Evolutionary conservation across 345 rosid species (phyloP).

Genomic region (Cochlearia excelsa): DNA sequence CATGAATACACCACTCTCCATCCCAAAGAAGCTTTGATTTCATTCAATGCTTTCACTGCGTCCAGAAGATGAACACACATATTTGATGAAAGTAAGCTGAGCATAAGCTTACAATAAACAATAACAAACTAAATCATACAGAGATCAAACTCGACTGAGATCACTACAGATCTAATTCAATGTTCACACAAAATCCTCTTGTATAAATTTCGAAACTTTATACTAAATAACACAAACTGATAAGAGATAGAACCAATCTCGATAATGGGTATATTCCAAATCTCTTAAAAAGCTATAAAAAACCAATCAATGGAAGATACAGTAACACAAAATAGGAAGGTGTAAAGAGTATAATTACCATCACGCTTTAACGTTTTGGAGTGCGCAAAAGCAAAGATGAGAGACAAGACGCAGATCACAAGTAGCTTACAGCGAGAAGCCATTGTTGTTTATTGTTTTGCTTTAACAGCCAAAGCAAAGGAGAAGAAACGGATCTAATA

Average conservation of each 20-base stretch:
- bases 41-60: conserved; percentile 92
- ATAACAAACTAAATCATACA: background rate
- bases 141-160: background rate
- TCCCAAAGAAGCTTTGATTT: conserved; percentile 93
- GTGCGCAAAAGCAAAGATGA: conserved; percentile 8
- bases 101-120: background rate
- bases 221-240: conserved; percentile 2
- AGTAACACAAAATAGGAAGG: conserved; percentile 1
- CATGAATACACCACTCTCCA: conserved; percentile 97
- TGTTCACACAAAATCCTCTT: conserved; percentile 5
- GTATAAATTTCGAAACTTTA: background rate
- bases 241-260: conserved; percentile 2
- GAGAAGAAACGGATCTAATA: conserved; percentile 23
- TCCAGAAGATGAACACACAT: conserved; percentile 5
- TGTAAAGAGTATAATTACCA: conserved; percentile 22
- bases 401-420: conserved; percentile 14
- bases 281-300: conserved; percentile 1
- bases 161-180: conserved; percentile 25
- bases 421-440: conserved; percentile 33
- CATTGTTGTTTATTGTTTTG: conserved; percentile 13
- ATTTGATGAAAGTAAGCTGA: conserved; percentile 7
- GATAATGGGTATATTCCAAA: conserved; percentile 14
- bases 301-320: conserved; percentile 15
- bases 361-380: conserved; percentile 31
- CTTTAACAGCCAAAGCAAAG: conserved; percentile 12